phyloP scores from a whole-genome alignment of 805 yeast species.

The Starmerella stellata region DNA sequence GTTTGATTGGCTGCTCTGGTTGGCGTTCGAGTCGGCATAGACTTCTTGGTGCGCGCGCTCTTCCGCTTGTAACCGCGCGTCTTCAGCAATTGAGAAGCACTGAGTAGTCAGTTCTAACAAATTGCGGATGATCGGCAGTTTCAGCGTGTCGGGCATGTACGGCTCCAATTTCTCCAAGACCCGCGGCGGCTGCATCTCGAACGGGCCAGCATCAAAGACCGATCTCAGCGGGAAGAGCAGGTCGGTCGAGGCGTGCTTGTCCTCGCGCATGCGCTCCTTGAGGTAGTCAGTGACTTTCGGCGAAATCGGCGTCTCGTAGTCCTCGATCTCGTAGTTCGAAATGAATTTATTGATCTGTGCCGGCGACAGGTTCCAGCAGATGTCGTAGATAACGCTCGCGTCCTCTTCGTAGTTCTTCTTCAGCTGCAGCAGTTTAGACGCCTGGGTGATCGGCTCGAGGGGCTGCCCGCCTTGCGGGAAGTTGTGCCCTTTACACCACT shows the following conservation, averaged over 20 bases:
- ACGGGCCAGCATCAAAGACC: slow-evolving; percentile 26
- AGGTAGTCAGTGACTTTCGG: slow-evolving; percentile 62
- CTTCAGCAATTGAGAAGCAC: slow-evolving; percentile 1
- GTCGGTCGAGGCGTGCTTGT: slow-evolving; percentile 29
- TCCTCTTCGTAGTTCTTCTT: slow-evolving; percentile 79
- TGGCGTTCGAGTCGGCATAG: background rate
- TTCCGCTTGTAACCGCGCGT: background rate
- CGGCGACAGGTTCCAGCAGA: slow-evolving; percentile 84
- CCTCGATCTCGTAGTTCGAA: slow-evolving; percentile 76
- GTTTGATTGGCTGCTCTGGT: background rate
- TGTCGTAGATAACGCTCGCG: slow-evolving; percentile 79
- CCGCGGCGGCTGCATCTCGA: slow-evolving; percentile 31
- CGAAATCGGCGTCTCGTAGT: slow-evolving; percentile 83
- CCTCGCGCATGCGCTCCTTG: slow-evolving; percentile 30
- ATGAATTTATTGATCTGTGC: slow-evolving; percentile 88
- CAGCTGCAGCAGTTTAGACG: slow-evolving; percentile 80
- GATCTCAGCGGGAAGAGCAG: slow-evolving; percentile 27
- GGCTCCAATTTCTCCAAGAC: slow-evolving; percentile 49
- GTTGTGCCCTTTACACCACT: slow-evolving; percentile 93
- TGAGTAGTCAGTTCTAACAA: slow-evolving; percentile 52
- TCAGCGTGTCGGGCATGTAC: slow-evolving; percentile 87
- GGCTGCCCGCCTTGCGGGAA: slow-evolving; percentile 73
- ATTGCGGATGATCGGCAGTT: slow-evolving; percentile 72
- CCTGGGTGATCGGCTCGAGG: slow-evolving; percentile 74
- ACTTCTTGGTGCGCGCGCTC: background rate